Percentiles rank a stretch among this genome's conserved stretches.
Evolutionary conservation across 2,329 filamentous ascomycete species (phyloP).

Genomic region (Lachnellula subtilissima): DNA sequence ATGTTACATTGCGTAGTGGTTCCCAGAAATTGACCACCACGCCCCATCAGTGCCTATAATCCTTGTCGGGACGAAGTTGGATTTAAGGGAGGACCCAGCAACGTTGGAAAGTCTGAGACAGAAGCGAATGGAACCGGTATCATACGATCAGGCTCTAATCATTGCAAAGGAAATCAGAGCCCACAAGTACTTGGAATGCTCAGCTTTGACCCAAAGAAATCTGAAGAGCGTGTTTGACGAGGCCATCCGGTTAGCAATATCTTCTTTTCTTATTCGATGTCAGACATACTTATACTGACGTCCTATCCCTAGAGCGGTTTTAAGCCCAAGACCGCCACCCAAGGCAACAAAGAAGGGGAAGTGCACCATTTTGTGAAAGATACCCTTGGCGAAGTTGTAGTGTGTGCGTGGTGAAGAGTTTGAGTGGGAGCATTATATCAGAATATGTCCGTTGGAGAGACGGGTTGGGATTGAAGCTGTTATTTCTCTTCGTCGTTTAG

Average conservation of each 20-base stretch:
- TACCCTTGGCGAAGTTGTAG: neutral
- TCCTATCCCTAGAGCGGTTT: slow-evolving; percentile 53
- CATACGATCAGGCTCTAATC: slow-evolving; percentile 83
- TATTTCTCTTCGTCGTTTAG: slow-evolving; percentile 15
- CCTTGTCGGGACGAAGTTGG: slow-evolving; percentile 93
- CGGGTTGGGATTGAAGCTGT: slow-evolving; percentile 8
- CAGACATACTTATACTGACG: neutral
- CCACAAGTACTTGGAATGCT: slow-evolving; percentile 97
- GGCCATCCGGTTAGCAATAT: slow-evolving; percentile 75
- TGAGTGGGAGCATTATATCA: slow-evolving; percentile 9
- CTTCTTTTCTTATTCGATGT: neutral
- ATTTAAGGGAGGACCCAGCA: slow-evolving; percentile 81
- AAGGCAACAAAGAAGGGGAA: slow-evolving; percentile 58
- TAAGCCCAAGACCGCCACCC: slow-evolving; percentile 59
- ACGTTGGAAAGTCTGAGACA: slow-evolving; percentile 78
- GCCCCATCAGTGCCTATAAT: slow-evolving; percentile 95
- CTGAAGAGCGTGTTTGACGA: slow-evolving; percentile 98
- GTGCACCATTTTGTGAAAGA: slow-evolving; percentile 60
- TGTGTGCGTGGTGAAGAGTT: neutral
- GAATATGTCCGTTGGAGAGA: slow-evolving; percentile 11
- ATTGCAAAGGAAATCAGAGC: slow-evolving; percentile 93
- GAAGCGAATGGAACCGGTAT: slow-evolving; percentile 96
- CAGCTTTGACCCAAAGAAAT: slow-evolving; percentile 91
- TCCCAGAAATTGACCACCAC: slow-evolving; percentile 94
- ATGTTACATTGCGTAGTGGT: slow-evolving; percentile 61